Conservation (phyloP, 352 stramenopile genomes). For the Phytophthora niederhauseri region DNA sequence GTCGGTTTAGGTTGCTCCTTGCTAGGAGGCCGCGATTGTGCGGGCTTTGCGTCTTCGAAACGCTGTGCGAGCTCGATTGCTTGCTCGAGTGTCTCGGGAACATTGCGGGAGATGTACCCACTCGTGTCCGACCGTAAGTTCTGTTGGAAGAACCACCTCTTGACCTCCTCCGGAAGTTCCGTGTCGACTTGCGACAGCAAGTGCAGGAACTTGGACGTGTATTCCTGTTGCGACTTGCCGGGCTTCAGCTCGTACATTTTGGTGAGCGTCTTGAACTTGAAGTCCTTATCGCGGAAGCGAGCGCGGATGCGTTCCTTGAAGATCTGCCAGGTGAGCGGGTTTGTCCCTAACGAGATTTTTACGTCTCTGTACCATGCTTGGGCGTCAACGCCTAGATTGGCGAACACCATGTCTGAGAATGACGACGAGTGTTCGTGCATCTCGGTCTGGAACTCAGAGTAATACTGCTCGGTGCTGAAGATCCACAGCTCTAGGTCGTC, state of each 20-base stretch:
- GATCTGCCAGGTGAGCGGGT: not conserved
- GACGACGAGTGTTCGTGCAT: not conserved
- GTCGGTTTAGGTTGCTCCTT: conserved; percentile 16
- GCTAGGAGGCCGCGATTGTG: not conserved
- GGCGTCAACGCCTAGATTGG: conserved; percentile 13
- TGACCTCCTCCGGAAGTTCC: conserved; percentile 8
- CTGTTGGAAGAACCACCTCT: conserved; percentile 17
- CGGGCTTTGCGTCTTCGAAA: conserved; percentile 15
- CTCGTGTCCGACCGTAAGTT: conserved; percentile 13
- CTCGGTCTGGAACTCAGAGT: not conserved
- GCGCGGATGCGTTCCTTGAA: conserved; percentile 21
- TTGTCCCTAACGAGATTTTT: conserved; percentile 10
- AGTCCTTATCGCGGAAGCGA: conserved; percentile 15
- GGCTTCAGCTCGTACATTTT: conserved; percentile 20
- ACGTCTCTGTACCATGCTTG: conserved; percentile 13
- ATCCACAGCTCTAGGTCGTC: conserved; percentile 21
- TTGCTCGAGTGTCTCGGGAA: conserved; percentile 6
- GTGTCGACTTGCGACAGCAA: conserved; percentile 4
- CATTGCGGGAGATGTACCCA: conserved; percentile 13
- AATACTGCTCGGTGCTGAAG: conserved; percentile 26
- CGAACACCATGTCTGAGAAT: not conserved
- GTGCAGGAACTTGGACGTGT: conserved; percentile 2
- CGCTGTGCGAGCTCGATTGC: conserved; percentile 6
- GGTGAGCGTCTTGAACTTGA: conserved; percentile 13
- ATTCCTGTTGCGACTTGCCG: conserved; percentile 11